Evolutionary conservation across 2,329 filamentous ascomycete genomes (phyloP).

Genomic region (Colletotrichum sp.): DNA sequence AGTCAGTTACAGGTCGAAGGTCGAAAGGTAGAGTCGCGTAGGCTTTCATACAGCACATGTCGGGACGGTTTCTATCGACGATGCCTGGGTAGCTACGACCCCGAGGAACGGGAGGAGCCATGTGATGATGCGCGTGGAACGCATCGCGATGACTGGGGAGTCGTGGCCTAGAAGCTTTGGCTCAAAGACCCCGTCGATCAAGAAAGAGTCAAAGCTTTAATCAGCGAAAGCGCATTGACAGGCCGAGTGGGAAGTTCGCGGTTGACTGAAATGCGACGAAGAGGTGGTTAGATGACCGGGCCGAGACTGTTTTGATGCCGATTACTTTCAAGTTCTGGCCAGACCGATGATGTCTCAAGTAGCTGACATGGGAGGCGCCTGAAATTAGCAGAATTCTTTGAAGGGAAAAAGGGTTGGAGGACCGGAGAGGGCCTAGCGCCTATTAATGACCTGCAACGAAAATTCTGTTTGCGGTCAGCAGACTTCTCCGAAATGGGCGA

Average conservation of each 20-base stretch:
- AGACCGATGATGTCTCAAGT: neutral
- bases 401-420: neutral
- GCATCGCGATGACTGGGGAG: neutral
- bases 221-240: neutral
- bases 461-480: neutral
- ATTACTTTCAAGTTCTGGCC: neutral
- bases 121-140: neutral
- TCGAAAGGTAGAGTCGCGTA: neutral
- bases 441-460: neutral
- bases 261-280: neutral
- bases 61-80: neutral
- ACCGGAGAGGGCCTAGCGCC: neutral
- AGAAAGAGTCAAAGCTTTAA: neutral
- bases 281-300: neutral
- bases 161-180: neutral
- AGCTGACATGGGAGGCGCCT: neutral
- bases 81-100: neutral
- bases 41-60: neutral
- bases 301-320: neutral
- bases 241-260: neutral
- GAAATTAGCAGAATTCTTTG: neutral
- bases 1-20: neutral
- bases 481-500: neutral
- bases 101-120: neutral
- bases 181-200: neutral